Conservation (phyloP, 495 filamentous ascomycete genomes). For the Chaetomium cochliodes region DNA sequence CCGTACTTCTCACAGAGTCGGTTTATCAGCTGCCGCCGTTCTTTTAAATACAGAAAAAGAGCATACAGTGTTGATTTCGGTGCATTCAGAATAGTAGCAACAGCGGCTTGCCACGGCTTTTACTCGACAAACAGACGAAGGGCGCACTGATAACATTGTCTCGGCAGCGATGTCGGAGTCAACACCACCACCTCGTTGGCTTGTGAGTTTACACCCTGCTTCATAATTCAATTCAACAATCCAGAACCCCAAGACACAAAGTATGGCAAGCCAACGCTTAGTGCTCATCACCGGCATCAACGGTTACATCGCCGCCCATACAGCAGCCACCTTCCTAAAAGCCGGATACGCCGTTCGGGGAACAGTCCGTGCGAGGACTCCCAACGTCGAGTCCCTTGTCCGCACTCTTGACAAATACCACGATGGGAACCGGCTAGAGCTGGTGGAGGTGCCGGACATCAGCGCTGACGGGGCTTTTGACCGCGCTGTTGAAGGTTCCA, state of each 20-base stretch:
- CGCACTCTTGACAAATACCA: constrained; percentile 51
- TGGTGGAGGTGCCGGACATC: constrained; percentile 44
- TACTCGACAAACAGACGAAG: not conserved
- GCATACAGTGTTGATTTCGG: too few relatives aligned
- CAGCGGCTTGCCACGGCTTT: not conserved
- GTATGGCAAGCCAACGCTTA: constrained; percentile 10
- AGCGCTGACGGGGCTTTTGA: constrained; percentile 42
- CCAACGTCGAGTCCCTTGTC: constrained; percentile 50
- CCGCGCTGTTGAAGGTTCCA: constrained; percentile 41
- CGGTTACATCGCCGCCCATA: constrained; percentile 55
- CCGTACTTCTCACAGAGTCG: too few relatives aligned
- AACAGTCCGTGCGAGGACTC: constrained; percentile 40
- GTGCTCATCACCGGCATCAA: constrained; percentile 57
- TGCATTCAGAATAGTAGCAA: not conserved
- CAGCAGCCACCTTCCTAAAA: constrained; percentile 48
- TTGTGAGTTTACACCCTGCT: not conserved
- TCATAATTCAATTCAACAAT: not conserved
- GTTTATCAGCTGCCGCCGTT: too few relatives aligned
- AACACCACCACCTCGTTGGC: too few relatives aligned
- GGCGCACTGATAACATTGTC: not conserved
- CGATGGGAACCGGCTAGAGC: constrained; percentile 39
- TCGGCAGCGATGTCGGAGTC: constrained; percentile 11
- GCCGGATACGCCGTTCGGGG: constrained; percentile 52
- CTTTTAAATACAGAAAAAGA: not conserved
- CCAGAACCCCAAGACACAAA: not conserved